Evolutionary conservation across 2,329 filamentous ascomycete genomes (phyloP), one percentile per base, ranked within the genome.

Genomic region (Pseudocercospora crystallina): DNA sequence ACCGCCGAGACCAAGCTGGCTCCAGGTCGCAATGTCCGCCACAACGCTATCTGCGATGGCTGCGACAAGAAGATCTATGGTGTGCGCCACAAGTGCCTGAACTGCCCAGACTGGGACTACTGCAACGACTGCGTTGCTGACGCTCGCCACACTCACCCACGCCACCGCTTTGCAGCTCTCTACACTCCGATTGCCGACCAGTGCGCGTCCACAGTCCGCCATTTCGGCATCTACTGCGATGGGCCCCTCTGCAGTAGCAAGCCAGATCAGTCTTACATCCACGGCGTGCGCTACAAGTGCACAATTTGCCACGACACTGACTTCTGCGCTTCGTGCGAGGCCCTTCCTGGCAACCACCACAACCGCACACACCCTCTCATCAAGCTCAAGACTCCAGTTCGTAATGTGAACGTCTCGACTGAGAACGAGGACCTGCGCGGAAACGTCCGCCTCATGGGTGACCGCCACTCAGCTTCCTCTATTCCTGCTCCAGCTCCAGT

Each of bases 21-120:
- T 32, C 82, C 92, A 32, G 92, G 94, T 59, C 88, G 92, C 54
- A 89, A 89, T 69, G 80, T 85, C 63, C 78, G 81, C 54, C 94
- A 99, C 74, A 84, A 88, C 53, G 94, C 95, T 54, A 85, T 96
- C 58, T 99, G 94, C 67, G 94, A 99, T 75, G 89, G 89, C 35
- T 99, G 95, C 70, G 89, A 97, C 63, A 86, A 83, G 79, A 84
- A 83, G 69, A 94, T 99, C 64, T 79, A 80, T 61, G 95, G 94
- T 62, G 80, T 96, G 50, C 92, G 94, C 61, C 87, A 97, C 81
- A 99, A 99, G 80, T 99, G 94, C 71, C 79, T 97, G 58, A 86
- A 90, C 69, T 99, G 94, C 76, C 94, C 95, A 37, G 94, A 99
- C 71, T 99, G 90, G 87, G 94, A 99, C 66, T 97, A 89, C 74